Evolutionary conservation across 2,329 filamentous ascomycete genomes (phyloP).

Genomic region (Elsinoe necatrix): DNA sequence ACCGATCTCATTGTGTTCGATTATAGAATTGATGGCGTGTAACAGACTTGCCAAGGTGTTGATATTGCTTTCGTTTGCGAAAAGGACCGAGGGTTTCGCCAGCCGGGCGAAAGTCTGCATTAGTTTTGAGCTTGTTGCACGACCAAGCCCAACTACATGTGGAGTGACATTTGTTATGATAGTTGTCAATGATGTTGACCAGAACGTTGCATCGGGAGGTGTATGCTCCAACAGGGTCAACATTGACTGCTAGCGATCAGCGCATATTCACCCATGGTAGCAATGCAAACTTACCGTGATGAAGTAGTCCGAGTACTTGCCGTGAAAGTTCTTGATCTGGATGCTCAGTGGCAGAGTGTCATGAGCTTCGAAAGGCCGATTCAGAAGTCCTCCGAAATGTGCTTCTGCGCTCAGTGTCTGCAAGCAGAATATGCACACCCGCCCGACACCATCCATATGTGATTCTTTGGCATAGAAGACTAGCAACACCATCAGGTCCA

Average conservation of each 20-base stretch:
- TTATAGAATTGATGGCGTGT: constrained; percentile 78
- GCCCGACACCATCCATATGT: constrained; percentile 85
- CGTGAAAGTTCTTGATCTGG: constrained; percentile 72
- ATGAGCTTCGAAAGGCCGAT: constrained; percentile 79
- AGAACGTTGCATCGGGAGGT: constrained; percentile 40
- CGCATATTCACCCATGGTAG: background rate
- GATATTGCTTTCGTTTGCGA: constrained; percentile 90
- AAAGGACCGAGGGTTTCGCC: constrained; percentile 83
- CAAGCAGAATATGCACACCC: constrained; percentile 95
- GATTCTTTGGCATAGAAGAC: constrained; percentile 87
- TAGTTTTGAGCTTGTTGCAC: constrained; percentile 68
- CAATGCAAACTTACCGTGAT: constrained; percentile 57
- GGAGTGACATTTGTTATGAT: constrained; percentile 91
- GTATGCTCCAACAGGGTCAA: constrained; percentile 43
- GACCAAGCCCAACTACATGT: constrained; percentile 68
- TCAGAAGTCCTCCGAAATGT: constrained; percentile 82
- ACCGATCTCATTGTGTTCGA: constrained; percentile 62
- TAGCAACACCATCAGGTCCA: constrained; percentile 85
- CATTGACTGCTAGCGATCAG: constrained; percentile 22
- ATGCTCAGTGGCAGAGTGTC: constrained; percentile 78
- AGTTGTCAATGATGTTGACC: constrained; percentile 84
- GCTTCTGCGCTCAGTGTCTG: constrained; percentile 91
- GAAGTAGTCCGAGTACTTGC: constrained; percentile 87
- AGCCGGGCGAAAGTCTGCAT: constrained; percentile 85
- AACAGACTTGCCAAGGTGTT: constrained; percentile 69